These are phyloP conservation scores for Annona squamosa DNA, from an alignment of 164 flowering plant genomes.

Conservation along the genomic window DNA sequence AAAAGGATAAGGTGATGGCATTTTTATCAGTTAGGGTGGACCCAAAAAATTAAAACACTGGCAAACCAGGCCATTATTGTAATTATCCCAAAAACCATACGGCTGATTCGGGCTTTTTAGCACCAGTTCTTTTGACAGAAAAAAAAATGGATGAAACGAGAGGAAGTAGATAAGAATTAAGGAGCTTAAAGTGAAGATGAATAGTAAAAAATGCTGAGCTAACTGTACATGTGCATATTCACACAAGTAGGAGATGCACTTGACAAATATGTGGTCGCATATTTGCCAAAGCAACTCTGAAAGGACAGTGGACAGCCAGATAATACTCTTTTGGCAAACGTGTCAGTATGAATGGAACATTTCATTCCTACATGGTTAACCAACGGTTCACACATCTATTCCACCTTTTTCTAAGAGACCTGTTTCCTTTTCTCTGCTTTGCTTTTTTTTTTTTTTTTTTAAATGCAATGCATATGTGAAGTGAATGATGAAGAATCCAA, in stretches of 20 bases:
- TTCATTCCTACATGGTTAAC: background rate
- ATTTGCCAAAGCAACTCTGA: background rate
- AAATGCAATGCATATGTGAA: too few relatives aligned
- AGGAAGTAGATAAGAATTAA: too few relatives aligned
- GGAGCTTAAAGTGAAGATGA: background rate
- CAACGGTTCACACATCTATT: background rate
- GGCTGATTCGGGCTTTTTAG: too few relatives aligned
- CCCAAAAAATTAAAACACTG: too few relatives aligned
- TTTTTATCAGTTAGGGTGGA: too few relatives aligned
- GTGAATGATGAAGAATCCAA: too few relatives aligned
- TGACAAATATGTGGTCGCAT: background rate
- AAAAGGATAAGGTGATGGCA: too few relatives aligned
- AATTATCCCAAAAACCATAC: too few relatives aligned
- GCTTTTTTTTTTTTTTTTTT: too few relatives aligned
- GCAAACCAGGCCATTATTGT: too few relatives aligned
- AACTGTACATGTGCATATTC: background rate
- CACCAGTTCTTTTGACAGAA: too few relatives aligned
- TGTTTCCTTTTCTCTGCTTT: background rate
- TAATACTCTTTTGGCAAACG: background rate
- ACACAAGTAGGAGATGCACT: background rate
- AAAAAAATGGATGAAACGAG: too few relatives aligned
- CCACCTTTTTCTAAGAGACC: background rate
- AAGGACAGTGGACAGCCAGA: background rate
- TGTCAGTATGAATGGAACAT: background rate
- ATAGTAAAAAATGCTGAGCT: background rate